Evolutionary conservation across 768 basidiomycete species (phyloP), one percentile per base, ranked within the genome.

Genomic region (Lentinus tigrinus): DNA sequence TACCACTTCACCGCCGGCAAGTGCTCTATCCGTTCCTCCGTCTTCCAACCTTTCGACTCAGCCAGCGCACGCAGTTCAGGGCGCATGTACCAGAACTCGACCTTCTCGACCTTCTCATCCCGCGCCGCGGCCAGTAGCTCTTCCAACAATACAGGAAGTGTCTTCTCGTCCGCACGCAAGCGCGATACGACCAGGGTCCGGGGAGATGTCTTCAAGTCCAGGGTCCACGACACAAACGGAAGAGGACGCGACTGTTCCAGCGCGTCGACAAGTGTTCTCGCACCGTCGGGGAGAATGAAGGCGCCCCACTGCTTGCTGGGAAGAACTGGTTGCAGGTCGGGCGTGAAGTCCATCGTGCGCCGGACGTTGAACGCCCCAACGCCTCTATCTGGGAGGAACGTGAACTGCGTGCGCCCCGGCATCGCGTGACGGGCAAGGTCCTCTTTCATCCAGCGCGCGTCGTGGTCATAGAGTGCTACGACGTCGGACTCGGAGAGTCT

Each of bases 361-460:
- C 68, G 68, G 34, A 78, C 63, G 50, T 75, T 75, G 62, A 74
- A 81, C 13, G 74, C 76, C n/a, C 75, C 80, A 10, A 83, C 77
- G n/a, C 82, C 81, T 19, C 70, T 57, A 54, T 72, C 62, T 1
- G 83, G 77, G 23, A 82, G 73, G 65, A 74, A 81, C 0, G 78
- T 61, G 56, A 76, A 74, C n/a, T 70, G 49, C 52, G 65, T 65
- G 28, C 38, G 44, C 14, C 42, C 37, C 27, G 21, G 27, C 38
- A 54, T 40, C 57, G 59, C 36, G 34, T 47, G 8, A 58, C 55
- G 39, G 54, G 56, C 56, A 52, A 78, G 64, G 26, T 71, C 71
- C 14, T 70, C 60, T 42, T 72, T 70, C 50, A 83, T 77, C 17
- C 68, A 54, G 27, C 64, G 56, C 19, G 72, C 71, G 53, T 85